phyloP scores from a whole-genome alignment of 441 rosid genomes.

The Manihot esculenta region DNA sequence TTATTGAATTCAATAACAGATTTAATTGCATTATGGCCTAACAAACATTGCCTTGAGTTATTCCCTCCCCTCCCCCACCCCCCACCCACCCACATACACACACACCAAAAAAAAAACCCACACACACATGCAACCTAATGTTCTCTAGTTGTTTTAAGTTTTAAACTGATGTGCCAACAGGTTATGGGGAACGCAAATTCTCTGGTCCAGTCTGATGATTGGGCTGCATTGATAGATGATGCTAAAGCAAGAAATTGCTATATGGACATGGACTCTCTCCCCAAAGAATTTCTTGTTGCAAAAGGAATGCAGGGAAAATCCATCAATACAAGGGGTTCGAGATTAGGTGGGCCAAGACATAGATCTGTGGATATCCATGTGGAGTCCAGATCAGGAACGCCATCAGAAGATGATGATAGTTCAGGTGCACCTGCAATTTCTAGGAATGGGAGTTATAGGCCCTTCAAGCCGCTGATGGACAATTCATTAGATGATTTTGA shows the following conservation, averaged over 20 bases:
- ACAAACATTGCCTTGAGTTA: too few relatives aligned
- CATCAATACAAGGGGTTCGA: conserved; percentile 56
- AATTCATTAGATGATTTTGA: conserved; percentile 59
- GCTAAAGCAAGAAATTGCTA: conserved; percentile 88
- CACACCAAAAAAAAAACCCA: too few relatives aligned
- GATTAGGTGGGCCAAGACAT: conserved; percentile 66
- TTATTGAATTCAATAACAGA: too few relatives aligned
- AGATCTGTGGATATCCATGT: conserved; percentile 55
- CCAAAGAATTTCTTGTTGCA: conserved; percentile 58
- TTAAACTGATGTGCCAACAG: conserved; percentile 43
- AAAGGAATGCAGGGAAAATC: conserved; percentile 62
- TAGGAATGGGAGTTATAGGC: conserved; percentile 61
- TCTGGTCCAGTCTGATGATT: conserved; percentile 78
- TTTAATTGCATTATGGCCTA: too few relatives aligned
- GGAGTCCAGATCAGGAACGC: conserved; percentile 72
- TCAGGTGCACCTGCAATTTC: conserved; percentile 39
- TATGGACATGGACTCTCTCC: conserved; percentile 88
- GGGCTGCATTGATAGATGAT: conserved; percentile 90
- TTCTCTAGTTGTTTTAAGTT: not conserved
- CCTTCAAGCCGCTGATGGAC: conserved; percentile 43
- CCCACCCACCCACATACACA: too few relatives aligned
- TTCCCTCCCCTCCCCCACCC: too few relatives aligned
- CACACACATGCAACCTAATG: not conserved
- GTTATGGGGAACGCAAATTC: conserved; percentile 99
- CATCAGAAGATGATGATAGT: conserved; percentile 71